Evolutionary conservation across 352 stramenopile species (phyloP).

Genomic region (Elongisporangium prolatum): DNA sequence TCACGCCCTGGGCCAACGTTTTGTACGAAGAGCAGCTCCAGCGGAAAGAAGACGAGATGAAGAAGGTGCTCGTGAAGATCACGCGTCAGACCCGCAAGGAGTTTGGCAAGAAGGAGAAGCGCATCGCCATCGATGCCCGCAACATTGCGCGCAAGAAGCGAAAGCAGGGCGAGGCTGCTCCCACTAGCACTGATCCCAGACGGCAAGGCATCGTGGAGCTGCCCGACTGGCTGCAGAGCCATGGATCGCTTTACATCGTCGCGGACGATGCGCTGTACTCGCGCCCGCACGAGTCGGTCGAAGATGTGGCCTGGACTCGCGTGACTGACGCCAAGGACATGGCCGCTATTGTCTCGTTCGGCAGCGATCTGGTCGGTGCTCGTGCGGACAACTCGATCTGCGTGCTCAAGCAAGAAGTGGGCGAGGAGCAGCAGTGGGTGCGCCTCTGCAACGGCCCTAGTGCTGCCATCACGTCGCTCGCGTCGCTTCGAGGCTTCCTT

Average conservation of each 20-base stretch:
- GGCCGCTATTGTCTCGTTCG: conserved; percentile 68
- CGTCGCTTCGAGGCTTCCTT: conserved; percentile 59
- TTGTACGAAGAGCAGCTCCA: conserved; percentile 79
- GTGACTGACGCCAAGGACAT: conserved; percentile 39
- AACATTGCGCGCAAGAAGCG: conserved; percentile 61
- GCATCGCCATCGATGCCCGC: conserved; percentile 44
- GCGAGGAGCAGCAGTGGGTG: conserved; percentile 35
- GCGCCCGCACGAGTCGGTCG: conserved; percentile 49
- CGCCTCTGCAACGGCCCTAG: conserved; percentile 41
- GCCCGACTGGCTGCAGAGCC: conserved; percentile 69
- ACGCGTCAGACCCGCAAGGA: conserved; percentile 80
- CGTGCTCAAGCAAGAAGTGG: conserved; percentile 34
- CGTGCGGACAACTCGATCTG: conserved; percentile 51
- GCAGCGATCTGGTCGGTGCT: conserved; percentile 58
- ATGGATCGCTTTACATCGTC: conserved; percentile 71
- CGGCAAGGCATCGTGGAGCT: conserved; percentile 37
- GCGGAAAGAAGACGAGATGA: conserved; percentile 87
- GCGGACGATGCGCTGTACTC: conserved; percentile 51
- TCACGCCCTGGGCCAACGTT: conserved; percentile 78
- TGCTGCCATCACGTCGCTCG: conserved; percentile 46
- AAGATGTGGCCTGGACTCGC: conserved; percentile 29
- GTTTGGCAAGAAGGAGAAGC: conserved; percentile 86
- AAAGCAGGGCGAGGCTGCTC: conserved; percentile 19
- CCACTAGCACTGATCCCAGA: conserved; percentile 23
- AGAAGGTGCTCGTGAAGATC: conserved; percentile 86